Conservation (phyloP, 192 early-diverging fungal genomes). For the Backusella psychrophila region DNA sequence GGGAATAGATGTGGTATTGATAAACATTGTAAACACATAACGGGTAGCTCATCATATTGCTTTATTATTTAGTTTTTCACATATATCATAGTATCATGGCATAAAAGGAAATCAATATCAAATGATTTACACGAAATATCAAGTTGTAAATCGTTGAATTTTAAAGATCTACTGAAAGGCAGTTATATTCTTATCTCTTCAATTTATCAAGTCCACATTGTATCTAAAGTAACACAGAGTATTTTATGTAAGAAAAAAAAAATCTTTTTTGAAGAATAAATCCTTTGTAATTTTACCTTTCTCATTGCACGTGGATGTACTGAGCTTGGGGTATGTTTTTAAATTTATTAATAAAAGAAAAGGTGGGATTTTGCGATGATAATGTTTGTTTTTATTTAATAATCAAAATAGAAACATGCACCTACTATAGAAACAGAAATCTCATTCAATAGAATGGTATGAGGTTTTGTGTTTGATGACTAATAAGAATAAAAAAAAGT, state of each 20-base stretch:
- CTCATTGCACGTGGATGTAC: neutral
- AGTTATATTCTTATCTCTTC: neutral
- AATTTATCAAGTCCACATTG: neutral
- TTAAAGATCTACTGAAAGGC: neutral
- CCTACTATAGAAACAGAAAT: neutral
- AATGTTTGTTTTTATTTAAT: neutral
- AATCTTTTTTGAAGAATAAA: neutral
- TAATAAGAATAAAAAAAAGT: neutral
- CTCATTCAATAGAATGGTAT: neutral
- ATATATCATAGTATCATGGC: neutral
- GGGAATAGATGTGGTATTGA: neutral
- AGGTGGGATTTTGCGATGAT: neutral
- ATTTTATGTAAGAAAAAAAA: neutral
- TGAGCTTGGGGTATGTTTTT: neutral
- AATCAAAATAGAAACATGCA: neutral
- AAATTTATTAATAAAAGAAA: too few relatives aligned
- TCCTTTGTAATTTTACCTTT: neutral
- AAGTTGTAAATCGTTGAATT: constrained; percentile 5
- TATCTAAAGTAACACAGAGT: neutral
- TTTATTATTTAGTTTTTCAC: neutral
- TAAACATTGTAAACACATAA: constrained; percentile 8
- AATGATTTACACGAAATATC: neutral
- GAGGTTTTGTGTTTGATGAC: neutral
- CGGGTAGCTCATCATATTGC: neutral
- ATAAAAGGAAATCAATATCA: neutral